These are phyloP conservation scores for Coniochaeta sp. DNA, from an alignment of 2,329 filamentous ascomycete species.

Conservation along the genomic window DNA sequence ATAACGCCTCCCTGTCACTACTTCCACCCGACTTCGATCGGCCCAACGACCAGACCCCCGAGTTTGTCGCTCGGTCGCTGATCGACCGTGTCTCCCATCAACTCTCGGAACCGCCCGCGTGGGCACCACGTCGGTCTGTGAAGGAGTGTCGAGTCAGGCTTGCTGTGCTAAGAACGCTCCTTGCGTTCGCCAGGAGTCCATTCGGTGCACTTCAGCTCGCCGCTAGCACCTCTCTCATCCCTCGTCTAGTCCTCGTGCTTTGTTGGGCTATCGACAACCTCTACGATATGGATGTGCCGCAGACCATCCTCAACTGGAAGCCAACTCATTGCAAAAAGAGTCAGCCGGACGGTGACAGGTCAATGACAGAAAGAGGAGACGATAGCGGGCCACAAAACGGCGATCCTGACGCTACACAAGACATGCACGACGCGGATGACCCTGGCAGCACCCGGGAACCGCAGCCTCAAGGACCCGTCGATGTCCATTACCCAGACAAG, in stretches of 20 bases:
- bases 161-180: conserved; percentile 44
- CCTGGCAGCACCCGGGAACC: neutral
- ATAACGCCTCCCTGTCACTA: conserved; percentile 29
- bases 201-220: conserved; percentile 61
- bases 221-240: conserved; percentile 60
- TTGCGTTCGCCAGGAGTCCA: conserved; percentile 52
- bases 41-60: conserved; percentile 5
- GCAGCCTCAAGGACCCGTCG: neutral
- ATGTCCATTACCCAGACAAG: neutral
- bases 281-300: conserved; percentile 49
- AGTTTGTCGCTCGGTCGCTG: conserved; percentile 30
- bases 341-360: neutral
- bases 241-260: conserved; percentile 62
- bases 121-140: conserved; percentile 18
- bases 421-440: neutral
- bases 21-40: conserved; percentile 12
- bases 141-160: conserved; percentile 34
- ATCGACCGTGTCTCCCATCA: conserved; percentile 57
- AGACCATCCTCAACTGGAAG: neutral
- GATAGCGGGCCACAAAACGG: neutral
- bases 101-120: conserved; percentile 48
- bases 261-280: conserved; percentile 63
- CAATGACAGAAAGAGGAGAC: neutral
- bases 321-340: neutral
- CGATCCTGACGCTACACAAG: conserved; percentile 4